Percentiles rank a stretch among this genome's conserved stretches.
These are phyloP conservation scores for Phaeoacremonium minimum DNA, from an alignment of 2,329 filamentous ascomycete genomes.

Conservation along the genomic window DNA sequence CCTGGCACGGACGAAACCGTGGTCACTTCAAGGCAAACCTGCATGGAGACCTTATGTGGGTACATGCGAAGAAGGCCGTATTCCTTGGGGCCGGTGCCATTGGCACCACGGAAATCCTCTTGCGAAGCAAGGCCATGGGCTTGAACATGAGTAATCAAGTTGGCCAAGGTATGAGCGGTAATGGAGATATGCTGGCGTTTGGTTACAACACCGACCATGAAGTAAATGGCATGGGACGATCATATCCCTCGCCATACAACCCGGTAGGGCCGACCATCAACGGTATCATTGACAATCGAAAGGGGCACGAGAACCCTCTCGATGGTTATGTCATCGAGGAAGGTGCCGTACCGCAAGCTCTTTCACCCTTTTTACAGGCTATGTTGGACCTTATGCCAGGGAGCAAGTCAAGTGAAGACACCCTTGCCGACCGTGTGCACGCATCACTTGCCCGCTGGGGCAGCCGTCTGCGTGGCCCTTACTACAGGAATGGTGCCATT, in stretches of 20 bases:
- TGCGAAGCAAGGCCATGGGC: constrained; percentile 55
- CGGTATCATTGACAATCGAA: constrained; percentile 56
- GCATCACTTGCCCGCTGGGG: constrained; percentile 43
- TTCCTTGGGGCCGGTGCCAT: constrained; percentile 63
- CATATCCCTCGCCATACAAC: constrained; percentile 41
- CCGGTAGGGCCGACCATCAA: constrained; percentile 60
- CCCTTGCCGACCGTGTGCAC: constrained; percentile 35
- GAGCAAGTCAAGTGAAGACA: constrained; percentile 31
- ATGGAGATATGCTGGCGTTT: constrained; percentile 63
- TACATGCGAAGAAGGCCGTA: constrained; percentile 59
- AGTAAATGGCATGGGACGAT: constrained; percentile 51
- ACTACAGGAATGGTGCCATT: constrained; percentile 49
- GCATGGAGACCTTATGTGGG: constrained; percentile 61
- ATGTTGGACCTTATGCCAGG: constrained; percentile 52
- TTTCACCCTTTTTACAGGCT: constrained; percentile 50
- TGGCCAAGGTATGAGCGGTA: constrained; percentile 59
- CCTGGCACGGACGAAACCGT: constrained; percentile 58
- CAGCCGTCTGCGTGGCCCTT: constrained; percentile 55
- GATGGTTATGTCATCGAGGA: constrained; percentile 64
- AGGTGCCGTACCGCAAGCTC: constrained; percentile 53
- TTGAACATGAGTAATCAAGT: constrained; percentile 52
- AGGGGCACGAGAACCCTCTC: constrained; percentile 45
- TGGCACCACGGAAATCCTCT: constrained; percentile 62
- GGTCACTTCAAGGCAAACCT: constrained; percentile 49
- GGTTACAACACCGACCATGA: constrained; percentile 58